Evolutionary conservation across 1,284 basidiomycete genomes (phyloP).

Genomic region (Pisolithus thermaeus): DNA sequence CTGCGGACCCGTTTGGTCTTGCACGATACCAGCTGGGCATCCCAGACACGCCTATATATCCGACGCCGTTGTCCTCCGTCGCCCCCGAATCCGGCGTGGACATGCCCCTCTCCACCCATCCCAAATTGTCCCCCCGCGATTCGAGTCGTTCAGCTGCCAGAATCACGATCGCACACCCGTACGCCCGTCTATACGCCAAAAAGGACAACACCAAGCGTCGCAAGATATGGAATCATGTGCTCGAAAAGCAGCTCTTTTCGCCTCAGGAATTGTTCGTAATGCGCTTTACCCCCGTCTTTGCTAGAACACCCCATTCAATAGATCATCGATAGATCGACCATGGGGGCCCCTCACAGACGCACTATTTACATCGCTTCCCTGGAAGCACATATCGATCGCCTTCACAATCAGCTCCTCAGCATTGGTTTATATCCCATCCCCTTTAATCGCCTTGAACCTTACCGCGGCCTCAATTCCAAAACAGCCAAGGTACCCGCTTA

Average conservation of each 20-base stretch:
- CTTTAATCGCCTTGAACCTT: conserved; percentile 46
- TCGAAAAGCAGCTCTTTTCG: conserved; percentile 65
- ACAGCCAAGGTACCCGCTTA: conserved; percentile 53
- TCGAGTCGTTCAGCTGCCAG: conserved; percentile 12
- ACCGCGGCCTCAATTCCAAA: conserved; percentile 61
- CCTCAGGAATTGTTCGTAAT: conserved; percentile 55
- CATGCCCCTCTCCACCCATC: conserved; percentile 3
- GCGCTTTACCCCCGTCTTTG: not conserved
- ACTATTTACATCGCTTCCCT: conserved; percentile 56
- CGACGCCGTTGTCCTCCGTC: not conserved
- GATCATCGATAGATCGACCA: conserved; percentile 41
- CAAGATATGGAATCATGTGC: conserved; percentile 68
- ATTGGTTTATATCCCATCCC: conserved; percentile 51
- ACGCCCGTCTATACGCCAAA: conserved; percentile 57
- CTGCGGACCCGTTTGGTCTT: not conserved
- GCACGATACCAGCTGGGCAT: too few relatives aligned
- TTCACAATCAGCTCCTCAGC: conserved; percentile 48
- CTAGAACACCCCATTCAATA: not conserved
- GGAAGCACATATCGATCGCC: conserved; percentile 55
- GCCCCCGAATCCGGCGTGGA: not conserved
- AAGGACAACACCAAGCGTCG: conserved; percentile 58
- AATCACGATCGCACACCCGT: conserved; percentile 51
- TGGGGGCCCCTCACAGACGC: conserved; percentile 58
- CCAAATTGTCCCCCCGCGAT: conserved; percentile 7
- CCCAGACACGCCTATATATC: not conserved